Evolutionary conservation across 2,329 filamentous ascomycete species (phyloP).

Genomic region (Podosphaera xanthii): DNA sequence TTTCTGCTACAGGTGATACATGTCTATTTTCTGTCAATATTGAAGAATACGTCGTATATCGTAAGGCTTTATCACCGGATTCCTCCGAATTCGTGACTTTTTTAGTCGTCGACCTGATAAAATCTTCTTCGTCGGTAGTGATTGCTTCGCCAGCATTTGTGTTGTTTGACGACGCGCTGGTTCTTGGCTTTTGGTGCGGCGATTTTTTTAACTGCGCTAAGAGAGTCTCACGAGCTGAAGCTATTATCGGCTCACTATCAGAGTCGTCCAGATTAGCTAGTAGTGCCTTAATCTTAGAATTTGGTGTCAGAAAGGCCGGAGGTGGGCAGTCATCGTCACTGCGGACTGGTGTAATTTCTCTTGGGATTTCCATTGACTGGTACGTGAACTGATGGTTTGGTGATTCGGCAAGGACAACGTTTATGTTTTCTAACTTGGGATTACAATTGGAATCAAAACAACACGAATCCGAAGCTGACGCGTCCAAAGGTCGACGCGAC

Average conservation of each 20-base stretch:
- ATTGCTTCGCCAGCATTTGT: background rate
- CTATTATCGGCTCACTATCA: conserved; percentile 15
- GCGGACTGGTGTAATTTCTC: background rate
- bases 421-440: no score
- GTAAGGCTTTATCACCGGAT: conserved; percentile 5
- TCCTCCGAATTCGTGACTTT: conserved; percentile 29
- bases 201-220: conserved; percentile 4
- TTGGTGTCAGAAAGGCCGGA: conserved; percentile 22
- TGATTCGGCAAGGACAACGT: background rate
- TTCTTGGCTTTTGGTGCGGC: background rate
- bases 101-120: conserved; percentile 34
- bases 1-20: conserved; percentile 19
- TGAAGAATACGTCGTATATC: background rate
- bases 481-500: no score
- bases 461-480: no score
- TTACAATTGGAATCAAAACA: no score
- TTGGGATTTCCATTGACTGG: background rate
- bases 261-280: conserved; percentile 28
- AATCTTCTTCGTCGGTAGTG: conserved; percentile 21
- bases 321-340: conserved; percentile 18
- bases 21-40: conserved; percentile 22
- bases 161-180: background rate
- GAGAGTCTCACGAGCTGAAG: conserved; percentile 8
- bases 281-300: conserved; percentile 31
- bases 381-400: background rate